Conservation (phyloP, 176 grass and related monocot species). For the Raddia distichophylla region DNA sequence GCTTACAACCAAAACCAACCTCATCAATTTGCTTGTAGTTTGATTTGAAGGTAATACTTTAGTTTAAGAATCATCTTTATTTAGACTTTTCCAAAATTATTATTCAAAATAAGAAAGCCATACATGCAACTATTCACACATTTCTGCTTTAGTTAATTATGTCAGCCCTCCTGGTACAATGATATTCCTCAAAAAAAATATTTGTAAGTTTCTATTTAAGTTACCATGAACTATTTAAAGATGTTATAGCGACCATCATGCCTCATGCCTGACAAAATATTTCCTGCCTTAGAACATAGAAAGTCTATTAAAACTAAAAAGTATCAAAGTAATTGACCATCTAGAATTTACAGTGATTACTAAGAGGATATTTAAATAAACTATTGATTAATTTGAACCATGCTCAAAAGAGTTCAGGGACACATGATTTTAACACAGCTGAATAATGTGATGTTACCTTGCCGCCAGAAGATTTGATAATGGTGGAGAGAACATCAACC, state of each 20-base stretch:
- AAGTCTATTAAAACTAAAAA: slow-evolving; percentile 1
- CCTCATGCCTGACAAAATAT: slow-evolving; percentile 17
- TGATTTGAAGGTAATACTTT: slow-evolving; percentile 2
- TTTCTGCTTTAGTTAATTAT: too few species aligned
- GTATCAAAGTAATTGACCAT: background rate
- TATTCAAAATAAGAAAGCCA: background rate
- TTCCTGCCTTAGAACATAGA: background rate
- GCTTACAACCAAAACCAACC: background rate
- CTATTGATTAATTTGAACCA: background rate
- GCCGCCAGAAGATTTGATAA: slow-evolving; percentile 70
- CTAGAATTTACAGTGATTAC: background rate
- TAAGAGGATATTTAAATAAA: slow-evolving; percentile 6
- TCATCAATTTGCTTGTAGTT: background rate
- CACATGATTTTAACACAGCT: slow-evolving; percentile 18
- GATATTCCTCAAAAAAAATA: too few species aligned
- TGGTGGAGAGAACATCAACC: slow-evolving; percentile 49
- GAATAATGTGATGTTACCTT: slow-evolving; percentile 59
- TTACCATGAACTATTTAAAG: background rate
- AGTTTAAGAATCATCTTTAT: background rate
- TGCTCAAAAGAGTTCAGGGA: background rate
- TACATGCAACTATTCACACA: background rate
- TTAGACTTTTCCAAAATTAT: slow-evolving; percentile 12
- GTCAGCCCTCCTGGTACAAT: too few species aligned
- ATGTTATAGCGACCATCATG: slow-evolving; percentile 1
- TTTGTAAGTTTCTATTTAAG: background rate